A percentile compares a stretch with the other conserved stretches of the same genome.
These are phyloP conservation scores for Strombidium stylifer DNA, from an alignment of 73 alveolate genomes.

Conservation along the genomic window DNA sequence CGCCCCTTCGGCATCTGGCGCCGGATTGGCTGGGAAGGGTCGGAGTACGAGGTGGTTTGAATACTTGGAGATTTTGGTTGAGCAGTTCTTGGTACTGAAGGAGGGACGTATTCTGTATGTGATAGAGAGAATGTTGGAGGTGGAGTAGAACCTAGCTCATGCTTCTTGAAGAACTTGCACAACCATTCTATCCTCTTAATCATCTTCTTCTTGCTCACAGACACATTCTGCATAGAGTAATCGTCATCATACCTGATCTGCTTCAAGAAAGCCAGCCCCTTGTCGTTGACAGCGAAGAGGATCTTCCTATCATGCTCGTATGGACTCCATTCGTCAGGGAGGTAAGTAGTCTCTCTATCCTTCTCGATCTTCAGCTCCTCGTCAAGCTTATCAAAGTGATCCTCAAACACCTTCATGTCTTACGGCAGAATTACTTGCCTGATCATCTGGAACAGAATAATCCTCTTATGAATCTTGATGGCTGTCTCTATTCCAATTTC, in stretches of 20 bases:
- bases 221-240: slow-evolving; percentile 44
- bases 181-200: slow-evolving; percentile 68
- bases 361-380: slow-evolving; percentile 1
- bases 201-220: slow-evolving; percentile 52
- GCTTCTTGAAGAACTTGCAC: slow-evolving; percentile 72
- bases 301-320: slow-evolving; percentile 73
- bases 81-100: no score
- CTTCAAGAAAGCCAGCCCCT: slow-evolving; percentile 75
- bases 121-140: no score
- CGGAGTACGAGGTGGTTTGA: no score
- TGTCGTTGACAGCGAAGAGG: slow-evolving; percentile 72
- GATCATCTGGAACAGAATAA: slow-evolving; percentile 77
- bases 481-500: slow-evolving; percentile 71
- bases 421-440: slow-evolving; percentile 79
- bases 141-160: no score
- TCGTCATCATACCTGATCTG: slow-evolving; percentile 38
- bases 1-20: no score
- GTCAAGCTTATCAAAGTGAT: slow-evolving; percentile 46
- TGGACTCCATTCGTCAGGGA: slow-evolving; percentile 60
- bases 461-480: slow-evolving; percentile 56
- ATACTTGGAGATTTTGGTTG: no score
- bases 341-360: slow-evolving; percentile 30
- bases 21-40: no score
- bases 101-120: no score
- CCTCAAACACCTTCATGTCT: slow-evolving; percentile 71